These are phyloP conservation scores for Kregervanrija pseudodelftensis DNA, from an alignment of 805 yeast genomes.

Conservation along the genomic window DNA sequence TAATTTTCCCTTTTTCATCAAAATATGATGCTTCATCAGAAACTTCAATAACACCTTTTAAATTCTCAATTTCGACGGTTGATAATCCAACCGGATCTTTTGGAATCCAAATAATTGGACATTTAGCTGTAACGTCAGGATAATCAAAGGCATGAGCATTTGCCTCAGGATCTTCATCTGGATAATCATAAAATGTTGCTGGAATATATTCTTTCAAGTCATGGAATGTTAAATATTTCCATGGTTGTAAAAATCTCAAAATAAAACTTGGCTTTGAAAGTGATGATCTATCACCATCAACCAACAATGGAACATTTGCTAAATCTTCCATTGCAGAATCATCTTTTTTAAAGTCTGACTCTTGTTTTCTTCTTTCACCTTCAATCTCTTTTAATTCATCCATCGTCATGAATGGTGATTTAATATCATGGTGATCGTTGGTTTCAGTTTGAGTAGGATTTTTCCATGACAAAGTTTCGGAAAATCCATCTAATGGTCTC, in stretches of 20 bases:
- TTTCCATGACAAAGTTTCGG: conserved; percentile 54
- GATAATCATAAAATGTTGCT: conserved; percentile 45
- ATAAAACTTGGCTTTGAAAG: conserved; percentile 14
- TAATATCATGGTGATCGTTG: neutral
- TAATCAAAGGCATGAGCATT: conserved; percentile 65
- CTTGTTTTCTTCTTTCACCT: conserved; percentile 5
- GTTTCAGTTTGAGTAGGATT: neutral
- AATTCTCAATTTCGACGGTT: conserved; percentile 44
- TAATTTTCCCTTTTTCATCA: conserved; percentile 40
- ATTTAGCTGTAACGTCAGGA: conserved; percentile 63
- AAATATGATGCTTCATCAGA: conserved; percentile 64
- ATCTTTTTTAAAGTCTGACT: neutral
- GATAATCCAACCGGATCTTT: conserved; percentile 82
- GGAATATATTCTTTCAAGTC: conserved; percentile 48
- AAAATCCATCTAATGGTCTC: conserved; percentile 69
- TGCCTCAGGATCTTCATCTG: conserved; percentile 33
- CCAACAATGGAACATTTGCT: conserved; percentile 49
- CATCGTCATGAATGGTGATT: conserved; percentile 14
- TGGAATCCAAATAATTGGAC: conserved; percentile 91
- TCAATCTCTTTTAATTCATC: conserved; percentile 10
- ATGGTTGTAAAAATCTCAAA: conserved; percentile 48
- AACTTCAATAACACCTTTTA: conserved; percentile 50
- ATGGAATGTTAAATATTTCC: conserved; percentile 42
- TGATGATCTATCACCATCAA: conserved; percentile 48
- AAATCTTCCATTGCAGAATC: conserved; percentile 1